Conservation (phyloP, 805 yeast species). For the Starmerella sirachaensis region DNA sequence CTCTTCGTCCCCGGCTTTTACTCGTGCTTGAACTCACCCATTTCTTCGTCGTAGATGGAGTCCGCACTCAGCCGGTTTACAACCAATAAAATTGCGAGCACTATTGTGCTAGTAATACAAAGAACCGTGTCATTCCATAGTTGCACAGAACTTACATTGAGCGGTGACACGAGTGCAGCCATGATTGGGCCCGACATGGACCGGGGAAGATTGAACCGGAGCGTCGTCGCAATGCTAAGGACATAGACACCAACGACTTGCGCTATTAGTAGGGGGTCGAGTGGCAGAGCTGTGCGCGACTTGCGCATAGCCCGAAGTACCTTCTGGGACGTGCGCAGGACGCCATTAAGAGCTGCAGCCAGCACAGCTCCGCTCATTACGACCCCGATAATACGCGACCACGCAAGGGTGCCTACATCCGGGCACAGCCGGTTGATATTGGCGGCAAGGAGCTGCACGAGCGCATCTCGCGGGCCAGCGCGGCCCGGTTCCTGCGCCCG, state of each 20-base stretch:
- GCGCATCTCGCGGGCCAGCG: constrained; percentile 22
- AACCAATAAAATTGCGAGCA: constrained; percentile 23
- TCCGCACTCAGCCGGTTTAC: constrained; percentile 10
- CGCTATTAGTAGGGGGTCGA: constrained; percentile 27
- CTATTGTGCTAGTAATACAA: constrained; percentile 25
- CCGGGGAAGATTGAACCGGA: constrained; percentile 32
- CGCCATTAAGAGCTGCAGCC: constrained; percentile 29
- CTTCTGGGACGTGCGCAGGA: constrained; percentile 21
- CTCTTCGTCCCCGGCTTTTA: background rate
- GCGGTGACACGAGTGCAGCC: constrained; percentile 32
- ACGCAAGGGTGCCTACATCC: constrained; percentile 24
- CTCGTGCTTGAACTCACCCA: constrained; percentile 5
- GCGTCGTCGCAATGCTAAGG: constrained; percentile 32
- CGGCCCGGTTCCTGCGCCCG: constrained; percentile 6
- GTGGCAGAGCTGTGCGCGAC: constrained; percentile 1
- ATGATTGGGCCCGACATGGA: constrained; percentile 32
- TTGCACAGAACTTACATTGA: constrained; percentile 30
- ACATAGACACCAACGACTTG: constrained; percentile 32
- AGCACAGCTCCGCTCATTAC: constrained; percentile 31
- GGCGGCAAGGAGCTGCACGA: constrained; percentile 19
- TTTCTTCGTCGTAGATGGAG: constrained; percentile 16
- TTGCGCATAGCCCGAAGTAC: constrained; percentile 15
- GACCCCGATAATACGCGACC: constrained; percentile 33
- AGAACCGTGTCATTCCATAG: constrained; percentile 31
- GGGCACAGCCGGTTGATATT: constrained; percentile 14